These are phyloP conservation scores for Juglanconis juglandina DNA, from an alignment of 2,329 filamentous ascomycete species.

Conservation along the genomic window DNA sequence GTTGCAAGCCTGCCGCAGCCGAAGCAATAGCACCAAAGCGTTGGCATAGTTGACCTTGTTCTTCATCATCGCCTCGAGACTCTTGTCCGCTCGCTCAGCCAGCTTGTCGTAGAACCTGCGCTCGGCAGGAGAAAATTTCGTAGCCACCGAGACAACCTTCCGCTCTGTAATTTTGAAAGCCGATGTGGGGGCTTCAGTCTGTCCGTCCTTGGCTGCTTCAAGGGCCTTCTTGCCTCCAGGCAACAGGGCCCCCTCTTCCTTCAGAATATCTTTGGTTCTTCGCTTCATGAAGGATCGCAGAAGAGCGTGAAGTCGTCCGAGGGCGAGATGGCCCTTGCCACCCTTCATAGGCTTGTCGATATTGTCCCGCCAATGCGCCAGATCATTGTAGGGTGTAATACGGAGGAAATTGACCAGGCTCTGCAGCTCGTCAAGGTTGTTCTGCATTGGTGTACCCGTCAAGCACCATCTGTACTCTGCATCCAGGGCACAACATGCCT, in stretches of 20 bases:
- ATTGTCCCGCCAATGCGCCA: conserved; percentile 83
- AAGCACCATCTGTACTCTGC: conserved; percentile 94
- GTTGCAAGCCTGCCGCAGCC: conserved; percentile 89
- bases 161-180: conserved; percentile 90
- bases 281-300: conserved; percentile 96
- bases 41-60: conserved; percentile 86
- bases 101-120: conserved; percentile 81
- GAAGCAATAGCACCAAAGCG: conserved; percentile 85
- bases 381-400: conserved; percentile 85
- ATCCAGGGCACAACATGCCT: conserved; percentile 80
- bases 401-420: conserved; percentile 88
- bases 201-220: conserved; percentile 45
- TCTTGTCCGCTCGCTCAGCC: conserved; percentile 79
- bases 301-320: conserved; percentile 78
- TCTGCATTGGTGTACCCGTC: conserved; percentile 96
- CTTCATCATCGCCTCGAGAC: conserved; percentile 84
- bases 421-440: conserved; percentile 94
- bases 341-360: conserved; percentile 89
- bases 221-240: conserved; percentile 63
- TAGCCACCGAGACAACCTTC: conserved; percentile 76
- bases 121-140: conserved; percentile 76
- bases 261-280: conserved; percentile 95
- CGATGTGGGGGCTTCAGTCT: conserved; percentile 46
- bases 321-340: conserved; percentile 83
- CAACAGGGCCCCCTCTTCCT: conserved; percentile 76